Evolutionary conservation across 176 grass and related monocot genomes (phyloP), one percentile per base, ranked within the genome.

Genomic region (Zoysia pacifica): DNA sequence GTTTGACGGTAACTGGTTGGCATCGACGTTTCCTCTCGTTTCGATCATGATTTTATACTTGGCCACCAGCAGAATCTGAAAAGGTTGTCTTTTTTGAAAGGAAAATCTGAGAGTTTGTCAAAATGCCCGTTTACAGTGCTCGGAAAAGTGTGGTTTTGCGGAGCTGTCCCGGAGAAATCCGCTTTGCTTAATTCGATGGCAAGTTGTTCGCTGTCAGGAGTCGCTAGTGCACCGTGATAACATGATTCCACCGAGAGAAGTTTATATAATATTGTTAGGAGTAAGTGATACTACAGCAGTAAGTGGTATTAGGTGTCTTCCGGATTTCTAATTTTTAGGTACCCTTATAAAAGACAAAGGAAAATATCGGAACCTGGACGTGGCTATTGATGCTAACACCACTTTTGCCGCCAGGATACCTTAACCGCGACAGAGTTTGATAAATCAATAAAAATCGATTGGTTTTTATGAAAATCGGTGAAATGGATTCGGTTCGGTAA

Each of bases 111-210:
- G 18, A 15, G 15, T 35, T 49, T 50, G 63, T 16, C 73, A 43
- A 18, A 6, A 1, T 48, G 10, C 7, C 37, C 0, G 39, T 70
- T 9, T 16, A 39, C 4, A 40, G 35, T 6, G 11, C 18, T 6
- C 28, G 7, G 28, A 28, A 35, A 35, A 6, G 49, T 18, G 43
- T 4, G 28, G 18, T 48, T 35, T 48, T 16, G 73, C 8, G 16
- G 43, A 62, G 41, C 40, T 53, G 50, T 53, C 19, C 58, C 44
- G n/a, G 47, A 73, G 11, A 65, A 5, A 40, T 48, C 14, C 67
- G 36, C 70, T 80, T 84, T 65, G 70, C 70, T 74, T 69, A 43
- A 20, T 42, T 69, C 35, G 86, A 19, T 36, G 9, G 69, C 53
- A 69, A 54, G 56, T 46, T 38, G 66, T 43, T 43, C 2, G 18